Evolutionary conservation across 805 yeast genomes (phyloP).

Genomic region (Tetrapisispora namnaoensis): DNA sequence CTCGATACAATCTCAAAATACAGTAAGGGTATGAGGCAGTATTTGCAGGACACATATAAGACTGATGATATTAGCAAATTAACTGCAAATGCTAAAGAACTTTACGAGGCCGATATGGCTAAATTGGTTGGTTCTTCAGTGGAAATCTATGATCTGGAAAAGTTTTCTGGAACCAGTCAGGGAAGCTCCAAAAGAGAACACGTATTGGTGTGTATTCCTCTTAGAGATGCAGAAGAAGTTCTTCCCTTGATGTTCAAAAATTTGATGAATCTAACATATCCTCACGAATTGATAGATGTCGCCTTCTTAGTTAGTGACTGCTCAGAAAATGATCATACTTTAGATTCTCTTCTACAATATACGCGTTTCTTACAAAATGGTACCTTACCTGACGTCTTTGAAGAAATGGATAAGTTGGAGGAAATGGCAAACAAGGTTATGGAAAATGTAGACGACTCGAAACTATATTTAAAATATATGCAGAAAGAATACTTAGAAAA

Average conservation of each 20-base stretch:
- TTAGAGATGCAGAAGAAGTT: conserved; percentile 69
- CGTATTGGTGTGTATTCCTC: conserved; percentile 61
- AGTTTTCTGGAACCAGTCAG: conserved; percentile 42
- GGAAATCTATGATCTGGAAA: conserved; percentile 51
- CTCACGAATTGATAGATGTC: conserved; percentile 67
- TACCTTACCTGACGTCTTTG: conserved; percentile 38
- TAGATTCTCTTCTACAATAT: conserved; percentile 55
- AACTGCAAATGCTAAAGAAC: background rate
- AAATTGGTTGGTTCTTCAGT: conserved; percentile 38
- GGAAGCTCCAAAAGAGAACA: conserved; percentile 49
- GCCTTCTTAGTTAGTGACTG: conserved; percentile 79
- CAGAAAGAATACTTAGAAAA: conserved; percentile 48
- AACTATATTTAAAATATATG: conserved; percentile 63
- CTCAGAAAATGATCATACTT: conserved; percentile 53
- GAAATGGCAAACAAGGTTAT: conserved; percentile 33
- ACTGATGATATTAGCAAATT: background rate
- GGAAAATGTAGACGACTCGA: conserved; percentile 43
- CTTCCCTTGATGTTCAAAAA: conserved; percentile 77
- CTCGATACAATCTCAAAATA: conserved; percentile 25
- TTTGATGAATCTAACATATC: conserved; percentile 77
- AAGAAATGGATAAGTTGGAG: conserved; percentile 15
- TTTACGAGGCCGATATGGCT: conserved; percentile 24
- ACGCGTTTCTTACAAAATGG: conserved; percentile 64
- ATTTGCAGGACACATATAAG: conserved; percentile 25
- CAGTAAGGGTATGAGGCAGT: conserved; percentile 33